These are phyloP conservation scores for Chlamydomonas eustigma DNA, from an alignment of 139 green algal species.

Conservation along the genomic window DNA sequence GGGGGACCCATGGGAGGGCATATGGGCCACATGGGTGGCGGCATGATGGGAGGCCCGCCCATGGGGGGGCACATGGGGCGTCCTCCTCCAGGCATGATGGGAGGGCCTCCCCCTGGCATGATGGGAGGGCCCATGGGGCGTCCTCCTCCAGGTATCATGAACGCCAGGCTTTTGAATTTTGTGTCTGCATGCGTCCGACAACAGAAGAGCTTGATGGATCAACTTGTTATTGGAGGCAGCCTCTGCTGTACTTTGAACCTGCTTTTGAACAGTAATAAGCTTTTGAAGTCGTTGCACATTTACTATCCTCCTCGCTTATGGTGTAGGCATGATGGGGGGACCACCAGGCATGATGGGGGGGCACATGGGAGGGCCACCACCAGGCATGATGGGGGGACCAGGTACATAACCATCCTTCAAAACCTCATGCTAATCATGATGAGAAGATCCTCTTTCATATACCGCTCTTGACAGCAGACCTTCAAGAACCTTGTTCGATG, in stretches of 20 bases:
- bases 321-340: neutral
- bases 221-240: no score
- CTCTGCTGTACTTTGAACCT: no score
- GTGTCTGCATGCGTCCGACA: no score
- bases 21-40: constrained; percentile 20
- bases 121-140: constrained; percentile 14
- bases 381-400: constrained; percentile 1
- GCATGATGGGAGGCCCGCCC: constrained; percentile 1
- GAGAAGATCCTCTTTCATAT: no score
- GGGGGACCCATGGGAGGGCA: neutral
- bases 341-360: constrained; percentile 5
- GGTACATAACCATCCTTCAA: no score
- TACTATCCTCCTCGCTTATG: neutral
- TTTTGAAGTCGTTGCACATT: no score
- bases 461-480: no score
- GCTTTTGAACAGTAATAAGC: no score
- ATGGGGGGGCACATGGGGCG: constrained; percentile 29
- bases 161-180: no score
- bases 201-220: neutral
- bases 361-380: neutral
- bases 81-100: constrained; percentile 22
- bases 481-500: no score
- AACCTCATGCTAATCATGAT: no score
- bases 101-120: neutral
- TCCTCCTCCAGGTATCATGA: no score